These are phyloP conservation scores for Obba rivulosa DNA, from an alignment of 768 basidiomycete genomes.

Conservation along the genomic window DNA sequence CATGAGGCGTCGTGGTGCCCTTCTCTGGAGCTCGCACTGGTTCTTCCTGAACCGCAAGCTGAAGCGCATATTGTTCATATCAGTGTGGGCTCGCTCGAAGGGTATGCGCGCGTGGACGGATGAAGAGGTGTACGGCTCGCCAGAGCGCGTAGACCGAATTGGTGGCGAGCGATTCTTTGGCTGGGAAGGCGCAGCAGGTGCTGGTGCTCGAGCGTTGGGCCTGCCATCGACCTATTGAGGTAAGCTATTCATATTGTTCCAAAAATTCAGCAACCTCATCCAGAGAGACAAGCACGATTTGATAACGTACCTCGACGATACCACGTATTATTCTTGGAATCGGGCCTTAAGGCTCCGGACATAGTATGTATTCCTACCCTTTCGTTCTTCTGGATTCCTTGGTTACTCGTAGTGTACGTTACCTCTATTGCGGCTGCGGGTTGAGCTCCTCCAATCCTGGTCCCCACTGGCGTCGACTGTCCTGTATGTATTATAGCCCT, in stretches of 20 bases:
- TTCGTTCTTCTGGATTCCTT: no score
- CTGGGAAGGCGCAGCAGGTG: constrained; percentile 74
- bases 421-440: no score
- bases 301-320: no score
- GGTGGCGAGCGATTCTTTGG: constrained; percentile 63
- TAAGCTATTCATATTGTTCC: no score
- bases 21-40: constrained; percentile 96
- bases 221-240: constrained; percentile 23
- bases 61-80: constrained; percentile 89
- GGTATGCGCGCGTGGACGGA: constrained; percentile 44
- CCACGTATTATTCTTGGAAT: no score
- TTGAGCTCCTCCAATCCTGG: not conserved
- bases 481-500: constrained; percentile 4
- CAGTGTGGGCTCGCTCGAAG: constrained; percentile 82
- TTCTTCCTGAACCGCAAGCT: constrained; percentile 93
- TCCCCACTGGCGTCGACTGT: not conserved
- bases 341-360: no score
- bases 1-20: constrained; percentile 61
- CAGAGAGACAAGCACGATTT: no score
- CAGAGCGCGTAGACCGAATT: constrained; percentile 23
- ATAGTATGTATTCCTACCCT: no score
- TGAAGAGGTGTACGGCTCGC: constrained; percentile 27
- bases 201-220: constrained; percentile 80
- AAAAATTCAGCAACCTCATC: no score
- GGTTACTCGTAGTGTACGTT: no score